Conservation (phyloP, 768 basidiomycete species). For the Russula ochroleuca region DNA sequence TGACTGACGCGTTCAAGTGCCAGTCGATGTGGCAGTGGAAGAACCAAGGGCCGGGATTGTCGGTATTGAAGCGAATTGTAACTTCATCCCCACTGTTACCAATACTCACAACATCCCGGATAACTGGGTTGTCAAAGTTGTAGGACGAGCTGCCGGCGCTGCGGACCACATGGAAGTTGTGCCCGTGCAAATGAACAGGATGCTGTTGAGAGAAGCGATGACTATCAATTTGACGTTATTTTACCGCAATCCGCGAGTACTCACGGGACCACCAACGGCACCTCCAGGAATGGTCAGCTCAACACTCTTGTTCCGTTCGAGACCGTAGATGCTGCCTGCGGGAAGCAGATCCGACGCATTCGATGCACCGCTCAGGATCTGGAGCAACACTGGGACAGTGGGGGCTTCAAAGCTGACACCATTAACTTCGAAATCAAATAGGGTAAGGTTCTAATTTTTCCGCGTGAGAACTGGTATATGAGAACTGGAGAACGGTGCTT, state of each 20-base stretch:
- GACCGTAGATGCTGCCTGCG: slow-evolving; percentile 12
- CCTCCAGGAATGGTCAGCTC: slow-evolving; percentile 19
- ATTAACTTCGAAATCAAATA: background rate
- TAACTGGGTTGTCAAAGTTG: slow-evolving; percentile 25
- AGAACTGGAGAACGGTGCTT: slow-evolving; percentile 27
- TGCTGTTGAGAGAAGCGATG: background rate
- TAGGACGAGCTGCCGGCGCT: slow-evolving; percentile 24
- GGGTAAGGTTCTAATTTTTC: background rate
- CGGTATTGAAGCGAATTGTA: slow-evolving; percentile 31
- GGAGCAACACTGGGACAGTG: slow-evolving; percentile 16
- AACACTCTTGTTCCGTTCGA: slow-evolving; percentile 14
- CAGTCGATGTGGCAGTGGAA: slow-evolving; percentile 18
- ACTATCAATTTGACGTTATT: background rate
- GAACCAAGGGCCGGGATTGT: slow-evolving; percentile 28
- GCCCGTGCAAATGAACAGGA: slow-evolving; percentile 24
- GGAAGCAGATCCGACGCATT: slow-evolving; percentile 12
- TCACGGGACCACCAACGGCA: slow-evolving; percentile 1
- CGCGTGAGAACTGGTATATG: background rate
- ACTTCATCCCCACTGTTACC: slow-evolving; percentile 16
- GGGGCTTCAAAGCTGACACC: slow-evolving; percentile 5
- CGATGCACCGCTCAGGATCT: slow-evolving; percentile 17
- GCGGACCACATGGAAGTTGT: slow-evolving; percentile 28
- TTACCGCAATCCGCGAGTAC: background rate
- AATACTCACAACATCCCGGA: slow-evolving; percentile 26
- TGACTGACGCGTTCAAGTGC: slow-evolving; percentile 23